phyloP scores from a whole-genome alignment of 192 early-diverging fungal genomes.

The Anaeromyces robustus region DNA sequence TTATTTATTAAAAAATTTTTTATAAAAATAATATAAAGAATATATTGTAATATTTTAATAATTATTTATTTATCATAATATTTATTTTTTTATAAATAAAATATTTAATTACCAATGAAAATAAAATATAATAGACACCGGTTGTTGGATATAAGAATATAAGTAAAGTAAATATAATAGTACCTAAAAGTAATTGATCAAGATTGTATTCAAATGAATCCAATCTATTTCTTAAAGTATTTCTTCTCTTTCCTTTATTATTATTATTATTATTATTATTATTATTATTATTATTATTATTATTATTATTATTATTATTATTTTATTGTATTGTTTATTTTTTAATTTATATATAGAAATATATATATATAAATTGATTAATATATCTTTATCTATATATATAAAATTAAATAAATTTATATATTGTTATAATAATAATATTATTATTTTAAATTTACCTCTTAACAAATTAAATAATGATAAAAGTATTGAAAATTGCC shows the following conservation, averaged over 20 bases:
- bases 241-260: slow-evolving; percentile 55
- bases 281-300: no score
- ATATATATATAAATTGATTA: no score
- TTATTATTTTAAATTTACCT: slow-evolving; percentile 24
- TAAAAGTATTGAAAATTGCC: slow-evolving; percentile 70
- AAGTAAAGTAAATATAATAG: slow-evolving; percentile 81
- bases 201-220: slow-evolving; percentile 88
- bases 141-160: slow-evolving; percentile 93
- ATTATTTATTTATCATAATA: no score
- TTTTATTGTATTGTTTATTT: no score
- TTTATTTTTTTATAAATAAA: no score
- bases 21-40: no score
- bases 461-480: slow-evolving; percentile 86
- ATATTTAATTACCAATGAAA: slow-evolving; percentile 57
- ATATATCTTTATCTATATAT: no score
- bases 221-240: slow-evolving; percentile 76
- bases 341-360: no score
- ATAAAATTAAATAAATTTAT: no score
- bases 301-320: no score
- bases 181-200: slow-evolving; percentile 88
- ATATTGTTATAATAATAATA: neutral
- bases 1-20: no score
- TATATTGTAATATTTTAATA: no score
- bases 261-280: neutral
- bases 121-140: slow-evolving; percentile 79